phyloP scores from a whole-genome alignment of 257 asterid species.

The Anisodus acutangulus region DNA sequence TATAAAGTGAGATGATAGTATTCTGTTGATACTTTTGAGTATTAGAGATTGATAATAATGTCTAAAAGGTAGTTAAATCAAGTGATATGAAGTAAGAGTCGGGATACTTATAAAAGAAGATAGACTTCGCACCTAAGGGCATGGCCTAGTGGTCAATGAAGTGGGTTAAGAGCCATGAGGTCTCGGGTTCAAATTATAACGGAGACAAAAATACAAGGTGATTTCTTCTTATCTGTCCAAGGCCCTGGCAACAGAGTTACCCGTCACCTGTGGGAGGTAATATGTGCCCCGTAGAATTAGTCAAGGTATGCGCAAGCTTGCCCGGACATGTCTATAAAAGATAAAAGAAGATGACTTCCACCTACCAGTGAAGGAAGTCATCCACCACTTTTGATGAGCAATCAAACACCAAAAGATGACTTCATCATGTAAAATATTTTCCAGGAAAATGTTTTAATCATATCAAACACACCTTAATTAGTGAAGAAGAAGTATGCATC shows the following conservation, averaged over 20 bases:
- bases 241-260: no score
- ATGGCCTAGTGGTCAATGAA: no score
- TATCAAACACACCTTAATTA: neutral
- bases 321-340: no score
- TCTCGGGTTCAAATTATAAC: no score
- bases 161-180: no score
- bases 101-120: neutral
- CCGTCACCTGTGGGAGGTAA: no score
- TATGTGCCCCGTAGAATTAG: no score
- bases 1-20: neutral
- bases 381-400: neutral
- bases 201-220: neutral
- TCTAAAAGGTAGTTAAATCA: neutral
- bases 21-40: neutral
- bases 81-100: neutral
- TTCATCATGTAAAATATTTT: neutral
- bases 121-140: neutral
- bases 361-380: neutral
- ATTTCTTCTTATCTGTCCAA: no score
- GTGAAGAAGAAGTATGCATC: conserved; percentile 18
- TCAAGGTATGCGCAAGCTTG: no score
- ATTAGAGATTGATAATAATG: neutral
- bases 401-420: neutral
- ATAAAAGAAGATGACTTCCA: neutral
- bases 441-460: neutral